These are phyloP conservation scores for Melastoma candidum DNA, from an alignment of 441 rosid genomes.

Conservation along the genomic window DNA sequence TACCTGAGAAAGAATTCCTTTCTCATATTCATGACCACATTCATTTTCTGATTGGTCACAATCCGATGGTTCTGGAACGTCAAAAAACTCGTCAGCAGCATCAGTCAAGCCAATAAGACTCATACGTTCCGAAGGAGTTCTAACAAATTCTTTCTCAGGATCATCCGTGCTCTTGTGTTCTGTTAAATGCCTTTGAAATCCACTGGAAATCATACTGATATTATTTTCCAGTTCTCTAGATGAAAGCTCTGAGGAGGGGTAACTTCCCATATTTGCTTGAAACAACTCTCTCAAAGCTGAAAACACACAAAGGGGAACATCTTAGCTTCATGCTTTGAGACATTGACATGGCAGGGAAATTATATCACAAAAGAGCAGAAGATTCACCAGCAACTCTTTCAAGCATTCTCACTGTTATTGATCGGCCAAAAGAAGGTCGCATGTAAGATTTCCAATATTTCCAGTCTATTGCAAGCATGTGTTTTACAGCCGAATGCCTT, in stretches of 20 bases:
- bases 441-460: slow-evolving; percentile 82
- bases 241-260: slow-evolving; percentile 41
- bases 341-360: neutral
- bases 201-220: slow-evolving; percentile 31
- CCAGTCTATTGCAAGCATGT: slow-evolving; percentile 99
- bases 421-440: slow-evolving; percentile 57
- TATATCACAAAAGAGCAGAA: slow-evolving; percentile 13
- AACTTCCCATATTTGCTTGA: slow-evolving; percentile 57
- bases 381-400: slow-evolving; percentile 80
- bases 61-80: slow-evolving; percentile 78
- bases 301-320: slow-evolving; percentile 8
- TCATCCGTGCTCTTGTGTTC: slow-evolving; percentile 17
- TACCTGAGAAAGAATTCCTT: slow-evolving; percentile 64
- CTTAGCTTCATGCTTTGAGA: slow-evolving; percentile 2
- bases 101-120: slow-evolving; percentile 77
- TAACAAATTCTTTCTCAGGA: slow-evolving; percentile 43
- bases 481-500: slow-evolving; percentile 73
- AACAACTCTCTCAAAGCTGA: slow-evolving; percentile 84
- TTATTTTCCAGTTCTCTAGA: slow-evolving; percentile 62
- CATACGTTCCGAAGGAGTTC: slow-evolving; percentile 61
- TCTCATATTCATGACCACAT: slow-evolving; percentile 68
- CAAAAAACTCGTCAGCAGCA: slow-evolving; percentile 86
- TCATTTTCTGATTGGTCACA: slow-evolving; percentile 45
- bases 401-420: slow-evolving; percentile 81
- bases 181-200: slow-evolving; percentile 9